These are phyloP conservation scores for Chlorella sp. DNA, from an alignment of 139 green algal genomes.

Conservation along the genomic window DNA sequence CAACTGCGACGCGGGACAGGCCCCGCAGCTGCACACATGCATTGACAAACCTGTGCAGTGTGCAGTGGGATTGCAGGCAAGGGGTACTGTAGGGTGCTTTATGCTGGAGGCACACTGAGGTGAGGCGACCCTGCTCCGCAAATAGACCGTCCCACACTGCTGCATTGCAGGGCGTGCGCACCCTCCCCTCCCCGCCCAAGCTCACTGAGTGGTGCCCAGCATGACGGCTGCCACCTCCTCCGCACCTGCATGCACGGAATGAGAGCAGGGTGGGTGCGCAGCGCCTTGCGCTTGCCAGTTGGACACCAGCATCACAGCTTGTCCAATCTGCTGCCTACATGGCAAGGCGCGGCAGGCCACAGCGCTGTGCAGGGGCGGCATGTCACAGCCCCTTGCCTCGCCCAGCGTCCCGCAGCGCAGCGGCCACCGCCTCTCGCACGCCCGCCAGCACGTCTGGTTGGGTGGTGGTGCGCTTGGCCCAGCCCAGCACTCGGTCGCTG, in stretches of 20 bases:
- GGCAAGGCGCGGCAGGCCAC: too few species aligned
- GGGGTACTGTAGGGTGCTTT: background rate
- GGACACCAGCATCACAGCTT: too few species aligned
- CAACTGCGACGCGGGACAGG: constrained; percentile 39
- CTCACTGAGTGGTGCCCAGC: constrained; percentile 50
- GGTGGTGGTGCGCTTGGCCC: constrained; percentile 20
- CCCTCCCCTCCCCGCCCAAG: too few species aligned
- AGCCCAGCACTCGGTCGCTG: constrained; percentile 13
- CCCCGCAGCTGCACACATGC: constrained; percentile 32
- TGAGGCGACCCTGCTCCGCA: too few species aligned
- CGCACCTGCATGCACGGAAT: constrained; percentile 12
- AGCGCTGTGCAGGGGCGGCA: too few species aligned
- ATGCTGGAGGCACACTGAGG: too few species aligned
- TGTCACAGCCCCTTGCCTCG: background rate
- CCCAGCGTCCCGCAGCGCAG: background rate
- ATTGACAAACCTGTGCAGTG: constrained; percentile 46
- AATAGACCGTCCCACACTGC: too few species aligned
- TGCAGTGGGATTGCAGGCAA: too few species aligned
- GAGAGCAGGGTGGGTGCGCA: too few species aligned
- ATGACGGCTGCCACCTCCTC: constrained; percentile 30
- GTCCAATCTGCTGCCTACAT: too few species aligned
- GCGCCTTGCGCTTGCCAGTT: too few species aligned
- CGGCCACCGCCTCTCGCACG: background rate
- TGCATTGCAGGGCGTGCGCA: too few species aligned
- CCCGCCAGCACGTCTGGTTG: constrained; percentile 13